Conservation (phyloP, 805 yeast species). For the Kodamaea lidongshanica region DNA sequence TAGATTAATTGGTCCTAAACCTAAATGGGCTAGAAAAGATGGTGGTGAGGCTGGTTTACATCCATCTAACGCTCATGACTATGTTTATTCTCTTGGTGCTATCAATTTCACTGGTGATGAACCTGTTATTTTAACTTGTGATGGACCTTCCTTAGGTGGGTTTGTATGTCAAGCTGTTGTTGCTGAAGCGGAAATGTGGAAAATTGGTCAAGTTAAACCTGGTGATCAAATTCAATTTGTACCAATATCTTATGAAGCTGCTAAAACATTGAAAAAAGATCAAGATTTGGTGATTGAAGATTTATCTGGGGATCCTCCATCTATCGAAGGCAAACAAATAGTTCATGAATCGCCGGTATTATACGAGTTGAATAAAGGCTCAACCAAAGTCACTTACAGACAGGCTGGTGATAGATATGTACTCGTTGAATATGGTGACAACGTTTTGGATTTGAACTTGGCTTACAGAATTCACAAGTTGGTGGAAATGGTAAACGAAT, state of each 20-base stretch:
- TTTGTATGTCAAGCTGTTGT: conserved; percentile 96
- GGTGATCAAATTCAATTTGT: conserved; percentile 81
- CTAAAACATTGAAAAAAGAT: conserved; percentile 52
- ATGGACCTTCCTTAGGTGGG: conserved; percentile 97
- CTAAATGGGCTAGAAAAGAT: conserved; percentile 90
- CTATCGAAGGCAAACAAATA: conserved; percentile 19
- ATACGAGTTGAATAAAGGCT: conserved; percentile 41
- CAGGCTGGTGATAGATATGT: conserved; percentile 97
- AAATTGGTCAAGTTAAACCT: conserved; percentile 95
- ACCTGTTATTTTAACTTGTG: conserved; percentile 94
- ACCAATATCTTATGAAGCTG: conserved; percentile 66
- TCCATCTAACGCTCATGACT: conserved; percentile 98
- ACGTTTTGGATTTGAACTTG: conserved; percentile 75
- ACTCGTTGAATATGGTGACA: conserved; percentile 89
- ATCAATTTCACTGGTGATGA: conserved; percentile 98
- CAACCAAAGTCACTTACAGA: conserved; percentile 65
- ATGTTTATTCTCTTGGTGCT: conserved; percentile 94
- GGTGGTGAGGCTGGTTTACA: conserved; percentile 98
- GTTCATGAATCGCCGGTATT: conserved; percentile 67
- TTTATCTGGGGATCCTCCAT: conserved; percentile 40
- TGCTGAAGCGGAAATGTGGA: conserved; percentile 95
- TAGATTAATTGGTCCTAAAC: conserved; percentile 90
- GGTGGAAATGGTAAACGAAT: conserved; percentile 61
- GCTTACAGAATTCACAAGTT: conserved; percentile 81
- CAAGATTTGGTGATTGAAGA: conserved; percentile 53